Evolutionary conservation across 129 eudicot genomes (phyloP).

Genomic region (Saussurea involucrata): DNA sequence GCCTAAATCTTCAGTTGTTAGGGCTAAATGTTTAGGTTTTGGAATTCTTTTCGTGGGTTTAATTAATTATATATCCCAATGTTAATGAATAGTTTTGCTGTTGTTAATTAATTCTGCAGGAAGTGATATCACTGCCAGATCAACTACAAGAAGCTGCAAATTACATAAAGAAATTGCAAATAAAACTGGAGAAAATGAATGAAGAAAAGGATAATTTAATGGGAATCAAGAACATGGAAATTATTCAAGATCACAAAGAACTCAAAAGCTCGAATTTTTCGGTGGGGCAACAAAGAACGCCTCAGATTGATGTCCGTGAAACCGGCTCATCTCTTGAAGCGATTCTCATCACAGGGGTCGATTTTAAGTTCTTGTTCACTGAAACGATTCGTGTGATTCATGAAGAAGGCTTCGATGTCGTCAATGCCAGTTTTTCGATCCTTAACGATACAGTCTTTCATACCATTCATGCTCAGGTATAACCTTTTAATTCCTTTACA

Average conservation of each 20-base stretch:
- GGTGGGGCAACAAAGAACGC: slow-evolving; percentile 16
- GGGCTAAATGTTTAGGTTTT: not conserved
- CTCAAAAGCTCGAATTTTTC: not conserved
- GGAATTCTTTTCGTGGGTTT: not conserved
- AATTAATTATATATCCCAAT: not conserved
- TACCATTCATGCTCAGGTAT: slow-evolving; percentile 79
- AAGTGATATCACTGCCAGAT: slow-evolving; percentile 54
- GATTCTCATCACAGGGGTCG: slow-evolving; percentile 51
- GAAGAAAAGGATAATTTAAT: slow-evolving; percentile 38
- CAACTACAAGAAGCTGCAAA: slow-evolving; percentile 72
- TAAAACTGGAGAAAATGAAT: slow-evolving; percentile 66
- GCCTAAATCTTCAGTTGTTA: not conserved
- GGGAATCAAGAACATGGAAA: slow-evolving; percentile 15
- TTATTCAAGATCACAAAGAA: slow-evolving; percentile 1
- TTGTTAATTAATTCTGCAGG: slow-evolving; percentile 34
- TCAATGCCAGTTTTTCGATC: slow-evolving; percentile 54
- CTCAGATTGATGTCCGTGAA: slow-evolving; percentile 51
- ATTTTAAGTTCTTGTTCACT: slow-evolving; percentile 58
- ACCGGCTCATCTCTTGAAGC: slow-evolving; percentile 51
- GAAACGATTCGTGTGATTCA: slow-evolving; percentile 55
- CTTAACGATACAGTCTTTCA: slow-evolving; percentile 48
- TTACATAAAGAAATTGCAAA: slow-evolving; percentile 61
- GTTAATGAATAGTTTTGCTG: not conserved
- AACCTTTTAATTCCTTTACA: not conserved
- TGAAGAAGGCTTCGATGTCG: slow-evolving; percentile 73